A percentile compares a stretch with the other conserved stretches of the same genome.
These are phyloP conservation scores for Trichosporon ovoides DNA, from an alignment of 1,284 basidiomycete species.

Conservation along the genomic window DNA sequence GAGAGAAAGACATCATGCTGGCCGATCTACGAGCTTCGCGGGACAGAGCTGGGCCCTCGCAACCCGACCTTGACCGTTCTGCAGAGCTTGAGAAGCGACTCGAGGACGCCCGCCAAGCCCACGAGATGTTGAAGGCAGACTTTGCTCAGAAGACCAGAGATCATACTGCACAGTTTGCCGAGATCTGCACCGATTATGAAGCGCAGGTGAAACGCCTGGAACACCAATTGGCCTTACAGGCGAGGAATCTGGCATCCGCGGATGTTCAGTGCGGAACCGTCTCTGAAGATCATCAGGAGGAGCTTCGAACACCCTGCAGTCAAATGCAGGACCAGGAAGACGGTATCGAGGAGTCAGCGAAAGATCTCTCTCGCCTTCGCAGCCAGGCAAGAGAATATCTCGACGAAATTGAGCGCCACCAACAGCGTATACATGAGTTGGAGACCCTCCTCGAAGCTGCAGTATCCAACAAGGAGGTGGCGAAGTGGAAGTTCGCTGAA, in stretches of 20 bases:
- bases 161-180: slow-evolving; percentile 36
- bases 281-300: background rate
- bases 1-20: slow-evolving; percentile 32
- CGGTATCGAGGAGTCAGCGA: too few species aligned
- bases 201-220: slow-evolving; percentile 27
- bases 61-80: too few species aligned
- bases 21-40: background rate
- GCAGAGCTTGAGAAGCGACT: slow-evolving; percentile 13
- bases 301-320: background rate
- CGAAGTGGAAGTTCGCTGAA: too few species aligned
- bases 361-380: too few species aligned
- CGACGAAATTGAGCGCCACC: too few species aligned
- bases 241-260: background rate
- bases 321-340: background rate
- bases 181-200: slow-evolving; percentile 39
- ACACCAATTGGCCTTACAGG: slow-evolving; percentile 13
- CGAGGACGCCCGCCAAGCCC: slow-evolving; percentile 25
- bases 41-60: background rate
- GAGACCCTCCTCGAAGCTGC: too few species aligned
- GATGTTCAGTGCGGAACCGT: too few species aligned
- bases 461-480: too few species aligned
- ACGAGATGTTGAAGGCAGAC: slow-evolving; percentile 23
- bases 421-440: too few species aligned
- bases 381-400: too few species aligned
- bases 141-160: slow-evolving; percentile 40